Percentiles rank a stretch among this genome's conserved stretches.
Conservation (phyloP, 1,284 basidiomycete genomes). For the Naganishia liquefaciens region DNA sequence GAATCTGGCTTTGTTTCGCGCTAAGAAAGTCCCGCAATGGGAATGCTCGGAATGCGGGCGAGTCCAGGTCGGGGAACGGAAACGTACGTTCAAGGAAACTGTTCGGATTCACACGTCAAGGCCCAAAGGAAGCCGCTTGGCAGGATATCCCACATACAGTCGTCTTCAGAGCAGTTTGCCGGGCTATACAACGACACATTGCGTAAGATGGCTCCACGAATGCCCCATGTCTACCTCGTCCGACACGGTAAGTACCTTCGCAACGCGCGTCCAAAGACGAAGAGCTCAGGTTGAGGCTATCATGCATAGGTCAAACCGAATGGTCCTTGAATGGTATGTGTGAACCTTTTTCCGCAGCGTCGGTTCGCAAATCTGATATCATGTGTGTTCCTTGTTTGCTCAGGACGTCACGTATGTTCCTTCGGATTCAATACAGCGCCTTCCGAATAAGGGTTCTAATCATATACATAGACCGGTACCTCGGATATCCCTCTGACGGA, state of each 20-base stretch:
- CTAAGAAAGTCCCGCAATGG: neutral
- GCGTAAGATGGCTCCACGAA: slow-evolving; percentile 43
- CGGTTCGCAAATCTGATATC: slow-evolving; percentile 1
- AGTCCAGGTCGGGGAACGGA: neutral
- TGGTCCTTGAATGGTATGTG: slow-evolving; percentile 78
- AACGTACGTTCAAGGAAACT: neutral
- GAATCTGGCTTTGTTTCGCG: slow-evolving; percentile 2
- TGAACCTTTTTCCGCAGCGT: slow-evolving; percentile 44
- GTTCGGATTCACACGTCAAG: too few relatives aligned
- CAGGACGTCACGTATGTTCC: slow-evolving; percentile 66
- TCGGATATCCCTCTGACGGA: slow-evolving; percentile 82
- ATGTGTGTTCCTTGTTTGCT: neutral
- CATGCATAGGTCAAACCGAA: slow-evolving; percentile 75
- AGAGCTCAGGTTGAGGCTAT: neutral
- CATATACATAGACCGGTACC: slow-evolving; percentile 68
- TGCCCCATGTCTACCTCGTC: slow-evolving; percentile 55
- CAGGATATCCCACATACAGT: too few relatives aligned
- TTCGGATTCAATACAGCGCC: neutral
- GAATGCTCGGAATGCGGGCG: too few relatives aligned
- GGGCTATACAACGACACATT: too few relatives aligned
- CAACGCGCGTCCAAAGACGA: neutral
- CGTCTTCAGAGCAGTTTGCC: too few relatives aligned
- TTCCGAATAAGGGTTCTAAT: too few relatives aligned
- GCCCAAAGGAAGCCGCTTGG: too few relatives aligned
- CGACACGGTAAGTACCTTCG: slow-evolving; percentile 43